A percentile compares a stretch with the other conserved stretches of the same genome.
Evolutionary conservation across 805 yeast genomes (phyloP).

Genomic region (Yamadazyma akitaensis): DNA sequence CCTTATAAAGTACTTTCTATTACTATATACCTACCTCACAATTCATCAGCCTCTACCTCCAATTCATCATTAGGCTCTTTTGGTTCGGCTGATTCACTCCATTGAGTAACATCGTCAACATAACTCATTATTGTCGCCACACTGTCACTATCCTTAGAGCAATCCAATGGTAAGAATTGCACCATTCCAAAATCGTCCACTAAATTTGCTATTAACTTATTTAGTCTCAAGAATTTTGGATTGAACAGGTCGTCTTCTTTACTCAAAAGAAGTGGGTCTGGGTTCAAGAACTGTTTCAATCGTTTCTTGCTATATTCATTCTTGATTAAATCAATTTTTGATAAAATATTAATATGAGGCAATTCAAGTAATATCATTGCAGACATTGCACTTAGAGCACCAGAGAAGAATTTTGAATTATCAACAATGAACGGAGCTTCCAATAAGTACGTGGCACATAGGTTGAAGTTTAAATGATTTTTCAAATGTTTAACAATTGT

Average conservation of each 20-base stretch:
- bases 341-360: slow-evolving; percentile 89
- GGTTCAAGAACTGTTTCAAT: slow-evolving; percentile 80
- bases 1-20: neutral
- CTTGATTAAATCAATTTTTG: slow-evolving; percentile 82
- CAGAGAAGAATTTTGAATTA: slow-evolving; percentile 87
- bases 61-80: slow-evolving; percentile 86
- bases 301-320: slow-evolving; percentile 73
- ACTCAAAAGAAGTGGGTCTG: slow-evolving; percentile 78
- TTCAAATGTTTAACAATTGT: slow-evolving; percentile 82
- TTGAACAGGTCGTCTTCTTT: slow-evolving; percentile 43
- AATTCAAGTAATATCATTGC: slow-evolving; percentile 94
- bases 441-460: slow-evolving; percentile 88
- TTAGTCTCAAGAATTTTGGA: slow-evolving; percentile 66
- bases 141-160: slow-evolving; percentile 62
- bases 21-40: slow-evolving; percentile 1
- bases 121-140: slow-evolving; percentile 82
- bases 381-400: slow-evolving; percentile 95
- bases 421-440: slow-evolving; percentile 96
- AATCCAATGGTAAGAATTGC: slow-evolving; percentile 86
- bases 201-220: slow-evolving; percentile 78
- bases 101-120: slow-evolving; percentile 95
- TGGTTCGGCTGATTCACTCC: slow-evolving; percentile 96
- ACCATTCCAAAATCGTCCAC: slow-evolving; percentile 99
- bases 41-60: slow-evolving; percentile 51
- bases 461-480: slow-evolving; percentile 71